A percentile compares a stretch with the other conserved stretches of the same genome.
phyloP scores from a whole-genome alignment of 108 stramenopile genomes.

The Chaetoceros tenuissimus region DNA sequence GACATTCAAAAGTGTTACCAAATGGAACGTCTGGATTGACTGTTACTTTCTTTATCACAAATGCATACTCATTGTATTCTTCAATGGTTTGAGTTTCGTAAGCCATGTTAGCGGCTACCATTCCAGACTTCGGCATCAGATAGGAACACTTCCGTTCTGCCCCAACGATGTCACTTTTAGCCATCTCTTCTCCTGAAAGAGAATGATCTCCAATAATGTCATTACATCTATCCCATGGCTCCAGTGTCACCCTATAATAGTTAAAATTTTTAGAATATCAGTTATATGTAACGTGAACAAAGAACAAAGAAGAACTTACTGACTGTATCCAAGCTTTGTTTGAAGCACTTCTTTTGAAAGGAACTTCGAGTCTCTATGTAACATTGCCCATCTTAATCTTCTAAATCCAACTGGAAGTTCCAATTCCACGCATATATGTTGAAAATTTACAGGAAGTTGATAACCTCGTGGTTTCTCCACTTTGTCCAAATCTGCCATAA shows the following conservation, averaged over 20 bases:
- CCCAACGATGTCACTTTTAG: conserved; percentile 44
- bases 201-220: conserved; percentile 48
- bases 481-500: conserved; percentile 47
- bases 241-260: conserved; percentile 34
- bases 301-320: conserved; percentile 24
- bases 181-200: conserved; percentile 35
- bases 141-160: conserved; percentile 12
- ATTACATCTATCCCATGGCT: conserved; percentile 45
- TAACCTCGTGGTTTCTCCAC: conserved; percentile 34
- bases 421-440: conserved; percentile 59
- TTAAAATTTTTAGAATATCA: not conserved
- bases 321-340: conserved; percentile 47
- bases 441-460: conserved; percentile 47
- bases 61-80: conserved; percentile 60
- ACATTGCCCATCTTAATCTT: conserved; percentile 65
- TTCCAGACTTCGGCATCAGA: conserved; percentile 76
- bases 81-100: conserved; percentile 53
- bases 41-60: conserved; percentile 53
- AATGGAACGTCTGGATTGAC: conserved; percentile 70
- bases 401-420: conserved; percentile 70
- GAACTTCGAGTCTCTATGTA: conserved; percentile 43
- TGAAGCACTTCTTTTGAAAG: conserved; percentile 45
- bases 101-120: conserved; percentile 75
- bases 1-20: conserved; percentile 57
- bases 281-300: too few species aligned